phyloP scores from a whole-genome alignment of 2,329 filamentous ascomycete species.

The Colletotrichum destructivum region DNA sequence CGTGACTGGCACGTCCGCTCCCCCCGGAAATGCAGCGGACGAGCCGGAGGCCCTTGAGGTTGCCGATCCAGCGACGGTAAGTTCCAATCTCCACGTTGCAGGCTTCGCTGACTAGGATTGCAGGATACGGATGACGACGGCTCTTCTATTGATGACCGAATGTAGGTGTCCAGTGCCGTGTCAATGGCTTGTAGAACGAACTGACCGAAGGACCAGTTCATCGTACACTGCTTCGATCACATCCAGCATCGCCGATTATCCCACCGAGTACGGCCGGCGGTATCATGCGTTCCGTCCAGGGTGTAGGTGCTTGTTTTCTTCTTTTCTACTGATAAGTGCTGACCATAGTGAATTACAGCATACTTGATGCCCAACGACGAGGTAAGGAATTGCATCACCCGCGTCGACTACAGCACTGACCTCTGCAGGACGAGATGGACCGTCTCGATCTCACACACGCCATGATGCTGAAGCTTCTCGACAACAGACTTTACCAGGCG shows the following conservation, averaged over 20 bases:
- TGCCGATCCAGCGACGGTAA: not conserved
- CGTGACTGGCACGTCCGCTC: too few relatives aligned
- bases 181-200: rapidly evolving
- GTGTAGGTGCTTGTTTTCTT: not conserved
- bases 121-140: not conserved
- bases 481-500: not conserved
- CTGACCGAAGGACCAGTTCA: not conserved
- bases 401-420: not conserved
- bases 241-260: not conserved
- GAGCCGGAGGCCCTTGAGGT: not conserved
- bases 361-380: not conserved
- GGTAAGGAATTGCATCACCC: not conserved
- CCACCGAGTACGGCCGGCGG: not conserved
- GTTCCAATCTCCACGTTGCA: not conserved
- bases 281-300: not conserved
- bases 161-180: not conserved
- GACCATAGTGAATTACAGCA: not conserved
- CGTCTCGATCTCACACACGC: constrained; percentile 8
- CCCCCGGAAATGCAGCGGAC: not conserved
- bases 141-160: not conserved
- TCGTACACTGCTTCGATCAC: not conserved
- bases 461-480: not conserved
- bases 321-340: too few relatives aligned
- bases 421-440: not conserved
- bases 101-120: not conserved